Conservation (phyloP, 2,329 filamentous ascomycete genomes). For the Fusarium austroafricanum region DNA sequence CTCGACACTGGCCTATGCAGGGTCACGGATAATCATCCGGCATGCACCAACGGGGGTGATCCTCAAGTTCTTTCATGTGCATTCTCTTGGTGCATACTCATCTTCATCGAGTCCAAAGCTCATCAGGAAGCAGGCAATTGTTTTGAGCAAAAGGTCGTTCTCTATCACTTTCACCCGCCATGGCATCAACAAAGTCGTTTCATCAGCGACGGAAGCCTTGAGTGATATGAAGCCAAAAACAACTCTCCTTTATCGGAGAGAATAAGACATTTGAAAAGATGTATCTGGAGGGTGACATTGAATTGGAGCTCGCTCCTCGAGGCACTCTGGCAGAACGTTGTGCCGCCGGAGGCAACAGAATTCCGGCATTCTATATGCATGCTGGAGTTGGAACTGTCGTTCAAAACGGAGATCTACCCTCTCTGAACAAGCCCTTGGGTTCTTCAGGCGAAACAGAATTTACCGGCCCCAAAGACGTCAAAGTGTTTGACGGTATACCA, state of each 20-base stretch:
- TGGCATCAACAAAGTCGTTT: slow-evolving; percentile 80
- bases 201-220: slow-evolving; percentile 75
- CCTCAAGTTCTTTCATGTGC: no score
- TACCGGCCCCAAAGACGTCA: slow-evolving; percentile 81
- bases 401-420: slow-evolving; percentile 87
- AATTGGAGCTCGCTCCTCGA: slow-evolving; percentile 91
- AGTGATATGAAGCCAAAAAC: slow-evolving; percentile 82
- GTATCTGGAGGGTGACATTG: slow-evolving; percentile 88
- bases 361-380: slow-evolving; percentile 94
- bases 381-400: slow-evolving; percentile 89
- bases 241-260: slow-evolving; percentile 85
- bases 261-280: slow-evolving; percentile 94
- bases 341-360: slow-evolving; percentile 87
- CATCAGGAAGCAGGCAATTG: background rate
- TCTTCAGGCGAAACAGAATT: slow-evolving; percentile 76
- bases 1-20: no score
- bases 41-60: no score
- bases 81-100: rapidly evolving
- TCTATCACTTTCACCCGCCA: slow-evolving; percentile 72
- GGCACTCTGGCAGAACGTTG: slow-evolving; percentile 94
- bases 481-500: slow-evolving; percentile 89
- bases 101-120: background rate
- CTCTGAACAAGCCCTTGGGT: slow-evolving; percentile 81
- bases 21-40: no score
- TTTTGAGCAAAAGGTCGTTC: slow-evolving; percentile 62